Conservation (phyloP, 441 rosid genomes). For the Arabidopsis lyrata region DNA sequence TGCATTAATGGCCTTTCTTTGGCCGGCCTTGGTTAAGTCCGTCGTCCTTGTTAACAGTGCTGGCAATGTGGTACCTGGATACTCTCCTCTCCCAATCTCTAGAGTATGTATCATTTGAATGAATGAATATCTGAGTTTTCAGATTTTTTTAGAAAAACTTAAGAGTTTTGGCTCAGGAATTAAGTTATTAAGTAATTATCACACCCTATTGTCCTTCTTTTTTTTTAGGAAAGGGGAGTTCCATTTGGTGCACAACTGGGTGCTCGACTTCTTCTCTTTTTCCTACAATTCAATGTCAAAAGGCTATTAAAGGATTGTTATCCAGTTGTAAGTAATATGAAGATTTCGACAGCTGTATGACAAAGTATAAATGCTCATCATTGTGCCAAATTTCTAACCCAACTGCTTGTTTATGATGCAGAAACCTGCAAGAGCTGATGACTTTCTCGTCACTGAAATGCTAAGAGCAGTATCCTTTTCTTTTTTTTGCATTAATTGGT, state of each 20-base stretch:
- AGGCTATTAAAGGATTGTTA: slow-evolving; percentile 73
- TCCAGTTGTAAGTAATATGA: slow-evolving; percentile 67
- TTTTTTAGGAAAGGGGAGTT: slow-evolving; percentile 65
- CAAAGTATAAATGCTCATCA: slow-evolving; percentile 1
- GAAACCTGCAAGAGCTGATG: slow-evolving; percentile 80
- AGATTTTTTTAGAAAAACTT: background rate
- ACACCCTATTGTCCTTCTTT: slow-evolving; percentile 2
- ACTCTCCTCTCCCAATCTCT: slow-evolving; percentile 51
- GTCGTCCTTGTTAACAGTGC: slow-evolving; percentile 77
- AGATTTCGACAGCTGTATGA: slow-evolving; percentile 3
- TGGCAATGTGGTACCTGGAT: slow-evolving; percentile 73
- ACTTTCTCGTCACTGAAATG: slow-evolving; percentile 81
- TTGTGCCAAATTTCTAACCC: slow-evolving; percentile 19
- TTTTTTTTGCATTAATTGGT: background rate
- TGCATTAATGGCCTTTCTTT: slow-evolving; percentile 63
- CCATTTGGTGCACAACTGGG: slow-evolving; percentile 67
- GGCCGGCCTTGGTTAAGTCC: slow-evolving; percentile 80
- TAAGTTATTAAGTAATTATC: slow-evolving; percentile 7
- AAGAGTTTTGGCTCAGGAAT: slow-evolving; percentile 21
- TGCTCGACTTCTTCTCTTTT: slow-evolving; percentile 71
- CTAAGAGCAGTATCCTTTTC: slow-evolving; percentile 90
- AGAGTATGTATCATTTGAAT: slow-evolving; percentile 48
- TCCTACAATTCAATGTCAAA: slow-evolving; percentile 61
- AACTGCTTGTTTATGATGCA: slow-evolving; percentile 47
- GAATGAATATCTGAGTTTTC: slow-evolving; percentile 3